Evolutionary conservation across 179 eudicot species (phyloP), one percentile per base, ranked within the genome.

Genomic region (Beta macrorhiza): DNA sequence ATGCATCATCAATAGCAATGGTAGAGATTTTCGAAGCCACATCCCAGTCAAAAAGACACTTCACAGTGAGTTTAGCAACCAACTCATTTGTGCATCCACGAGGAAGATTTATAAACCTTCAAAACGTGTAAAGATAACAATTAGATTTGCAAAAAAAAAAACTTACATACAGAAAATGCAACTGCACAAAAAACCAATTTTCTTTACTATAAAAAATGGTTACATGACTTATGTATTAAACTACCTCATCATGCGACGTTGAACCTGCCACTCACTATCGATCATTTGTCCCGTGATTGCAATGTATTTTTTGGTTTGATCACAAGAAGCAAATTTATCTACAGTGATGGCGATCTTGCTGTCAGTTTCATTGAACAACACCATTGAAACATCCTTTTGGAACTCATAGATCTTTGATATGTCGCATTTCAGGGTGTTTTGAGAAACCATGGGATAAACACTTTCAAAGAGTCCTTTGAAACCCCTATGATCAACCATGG

Each of bases 251-350:
- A 81, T 74, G 47, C 74, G 25, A 53, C 42, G 74, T 25, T 56
- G 74, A 75, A 74, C 45, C 53, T 74, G 16, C 83, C 79, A 74
- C 37, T 65, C 47, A 74, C 67, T 29, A 65, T 64, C 56, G 64
- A 75, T 56, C n/a, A 64, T 51, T 9, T 74, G 74, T 14, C 83
- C 79, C 52, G 83, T 81, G 1, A 81, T 81, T 49, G 77, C 71
- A 45, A 79, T n/a, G 25, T 44, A 79, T 58, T 71, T 79, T 71
- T 62, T 74, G n/a, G 79, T 74, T 75, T 81, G 83, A 55, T 74
- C 79, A 74, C 32, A n/a, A 53, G 73, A 80, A 64, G 51, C 32
- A 72, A 71, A 80, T 49, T 32, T 73, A 49, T 74, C 79, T 37
- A 72, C 76, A 8, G 83, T 64, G 55, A 81, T 65, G 55, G 83